A percentile compares a stretch with the other conserved stretches of the same genome.
These are phyloP conservation scores for Plantago major DNA, from an alignment of 257 asterid genomes.

Conservation along the genomic window DNA sequence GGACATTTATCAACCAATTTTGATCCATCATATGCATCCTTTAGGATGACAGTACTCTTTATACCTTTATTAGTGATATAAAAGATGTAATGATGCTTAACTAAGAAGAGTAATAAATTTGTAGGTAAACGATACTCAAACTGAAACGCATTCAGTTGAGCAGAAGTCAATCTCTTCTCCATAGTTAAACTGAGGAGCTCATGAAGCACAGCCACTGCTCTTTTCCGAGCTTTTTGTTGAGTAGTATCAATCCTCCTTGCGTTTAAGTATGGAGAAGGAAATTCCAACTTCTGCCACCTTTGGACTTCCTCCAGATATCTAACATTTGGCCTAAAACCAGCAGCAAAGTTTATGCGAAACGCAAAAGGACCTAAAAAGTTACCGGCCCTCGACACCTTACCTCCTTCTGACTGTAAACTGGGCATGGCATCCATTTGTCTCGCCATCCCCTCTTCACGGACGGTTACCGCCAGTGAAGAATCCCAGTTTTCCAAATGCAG, in stretches of 20 bases:
- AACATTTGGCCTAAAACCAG: conserved; percentile 82
- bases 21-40: conserved; percentile 83
- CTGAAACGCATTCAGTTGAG: conserved; percentile 84
- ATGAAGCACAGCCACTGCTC: conserved; percentile 84
- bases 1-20: conserved; percentile 58
- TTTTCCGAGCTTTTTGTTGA: conserved; percentile 75
- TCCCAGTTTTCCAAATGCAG: conserved; percentile 89
- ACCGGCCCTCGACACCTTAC: conserved; percentile 65
- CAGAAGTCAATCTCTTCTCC: conserved; percentile 82
- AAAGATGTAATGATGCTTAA: conserved; percentile 81
- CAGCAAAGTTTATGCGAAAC: conserved; percentile 61
- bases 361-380: conserved; percentile 70
- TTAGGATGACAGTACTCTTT: conserved; percentile 71
- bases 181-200: conserved; percentile 87
- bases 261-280: conserved; percentile 94
- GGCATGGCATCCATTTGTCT: conserved; percentile 19
- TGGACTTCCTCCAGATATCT: conserved; percentile 68
- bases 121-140: conserved; percentile 67
- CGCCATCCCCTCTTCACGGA: conserved; percentile 64
- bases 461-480: conserved; percentile 76
- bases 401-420: conserved; percentile 23
- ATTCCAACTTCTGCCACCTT: conserved; percentile 92
- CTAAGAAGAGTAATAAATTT: conserved; percentile 70
- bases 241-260: conserved; percentile 61
- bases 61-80: conserved; percentile 83